A percentile compares a stretch with the other conserved stretches of the same genome.
These are phyloP conservation scores for Colletotrichum cordylinicola DNA, from an alignment of 2,329 filamentous ascomycete species.

Conservation along the genomic window DNA sequence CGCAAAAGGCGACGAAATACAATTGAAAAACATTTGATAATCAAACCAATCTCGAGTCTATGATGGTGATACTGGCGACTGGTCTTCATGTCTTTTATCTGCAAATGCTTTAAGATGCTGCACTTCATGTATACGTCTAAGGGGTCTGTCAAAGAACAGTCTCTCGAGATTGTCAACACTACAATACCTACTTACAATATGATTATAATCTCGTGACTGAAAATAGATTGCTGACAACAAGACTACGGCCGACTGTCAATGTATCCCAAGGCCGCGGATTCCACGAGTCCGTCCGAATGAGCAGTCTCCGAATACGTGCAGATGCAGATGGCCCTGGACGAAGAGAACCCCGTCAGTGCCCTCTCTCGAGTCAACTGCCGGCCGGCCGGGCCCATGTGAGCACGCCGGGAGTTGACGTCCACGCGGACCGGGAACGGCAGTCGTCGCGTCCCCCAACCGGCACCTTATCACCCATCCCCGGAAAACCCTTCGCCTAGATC, in stretches of 20 bases:
- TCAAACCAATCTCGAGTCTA: accelerated
- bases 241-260: accelerated
- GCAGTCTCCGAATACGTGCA: neutral
- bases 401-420: neutral
- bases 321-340: neutral
- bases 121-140: no score
- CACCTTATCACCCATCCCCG: neutral
- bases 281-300: neutral
- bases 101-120: neutral
- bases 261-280: neutral
- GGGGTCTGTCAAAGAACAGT: neutral
- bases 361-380: neutral
- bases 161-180: neutral
- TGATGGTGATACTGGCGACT: accelerated
- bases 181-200: no score
- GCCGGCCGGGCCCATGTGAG: neutral
- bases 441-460: neutral
- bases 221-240: neutral
- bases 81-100: neutral
- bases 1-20: neutral
- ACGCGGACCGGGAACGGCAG: neutral
- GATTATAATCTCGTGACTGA: neutral
- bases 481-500: neutral
- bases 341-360: neutral
- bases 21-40: neutral